A percentile compares a stretch with the other conserved stretches of the same genome.
Conservation (phyloP, 139 green algal genomes). For the Chlorokybus atmophyticus region DNA sequence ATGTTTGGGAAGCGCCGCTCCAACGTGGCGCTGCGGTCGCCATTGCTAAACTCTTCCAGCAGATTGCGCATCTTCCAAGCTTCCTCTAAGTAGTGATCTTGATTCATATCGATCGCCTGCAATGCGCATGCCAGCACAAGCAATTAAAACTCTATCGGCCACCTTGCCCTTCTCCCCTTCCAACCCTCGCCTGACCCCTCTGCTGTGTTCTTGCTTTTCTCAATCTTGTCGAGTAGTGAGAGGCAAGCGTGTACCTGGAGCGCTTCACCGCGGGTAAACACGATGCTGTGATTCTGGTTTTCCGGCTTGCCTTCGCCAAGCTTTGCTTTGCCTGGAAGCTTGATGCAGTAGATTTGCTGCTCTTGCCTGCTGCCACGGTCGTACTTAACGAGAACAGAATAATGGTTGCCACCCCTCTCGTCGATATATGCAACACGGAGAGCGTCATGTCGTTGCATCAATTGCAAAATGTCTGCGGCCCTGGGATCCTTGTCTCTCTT, state of each 20-base stretch:
- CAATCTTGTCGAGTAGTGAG: too few relatives aligned
- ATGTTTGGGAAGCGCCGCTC: neutral
- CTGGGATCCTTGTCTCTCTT: conserved; percentile 15
- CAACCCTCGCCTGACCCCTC: too few relatives aligned
- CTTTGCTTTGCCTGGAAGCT: conserved; percentile 17
- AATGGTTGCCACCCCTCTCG: conserved; percentile 1
- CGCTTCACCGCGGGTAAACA: conserved; percentile 25
- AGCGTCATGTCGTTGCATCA: conserved; percentile 11
- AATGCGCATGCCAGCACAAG: too few relatives aligned
- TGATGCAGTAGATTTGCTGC: conserved; percentile 22
- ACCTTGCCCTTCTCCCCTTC: too few relatives aligned
- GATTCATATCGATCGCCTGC: conserved; percentile 32
- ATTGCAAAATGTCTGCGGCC: conserved; percentile 15
- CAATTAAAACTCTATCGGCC: too few relatives aligned
- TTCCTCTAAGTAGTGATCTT: conserved; percentile 25
- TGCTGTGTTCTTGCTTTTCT: too few relatives aligned
- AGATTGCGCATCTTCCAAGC: conserved; percentile 23
- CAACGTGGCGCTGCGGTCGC: neutral
- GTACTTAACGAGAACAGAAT: neutral
- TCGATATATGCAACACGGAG: conserved; percentile 29
- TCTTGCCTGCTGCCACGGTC: neutral
- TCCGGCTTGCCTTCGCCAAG: conserved; percentile 28
- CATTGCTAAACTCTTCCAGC: conserved; percentile 9
- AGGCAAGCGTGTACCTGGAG: too few relatives aligned
- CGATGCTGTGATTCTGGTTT: conserved; percentile 31